Percentiles rank a stretch among this genome's conserved stretches.
phyloP scores from a whole-genome alignment of 768 basidiomycete genomes.

The Pleurotus salmoneostramineus region DNA sequence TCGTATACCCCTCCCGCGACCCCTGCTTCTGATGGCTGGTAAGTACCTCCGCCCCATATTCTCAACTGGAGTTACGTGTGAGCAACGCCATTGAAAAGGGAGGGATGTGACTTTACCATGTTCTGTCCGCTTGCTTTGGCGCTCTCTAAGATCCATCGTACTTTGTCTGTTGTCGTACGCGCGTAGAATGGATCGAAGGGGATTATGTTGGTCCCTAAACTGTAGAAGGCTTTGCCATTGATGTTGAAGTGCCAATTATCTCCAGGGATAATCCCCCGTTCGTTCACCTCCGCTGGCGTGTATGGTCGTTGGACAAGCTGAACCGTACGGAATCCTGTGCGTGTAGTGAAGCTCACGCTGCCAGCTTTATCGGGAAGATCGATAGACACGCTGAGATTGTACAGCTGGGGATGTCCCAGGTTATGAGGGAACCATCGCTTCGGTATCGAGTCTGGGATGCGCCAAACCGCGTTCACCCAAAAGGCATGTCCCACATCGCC shows the following conservation, averaged over 20 bases:
- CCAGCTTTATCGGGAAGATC: slow-evolving; percentile 16
- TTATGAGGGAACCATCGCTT: slow-evolving; percentile 54
- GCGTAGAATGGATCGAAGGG: slow-evolving; percentile 61
- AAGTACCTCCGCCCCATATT: slow-evolving; percentile 57
- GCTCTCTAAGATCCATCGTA: slow-evolving; percentile 54
- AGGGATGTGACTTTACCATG: slow-evolving; percentile 34
- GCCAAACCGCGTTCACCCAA: slow-evolving; percentile 41
- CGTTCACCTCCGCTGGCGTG: slow-evolving; percentile 34
- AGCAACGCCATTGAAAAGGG: background rate
- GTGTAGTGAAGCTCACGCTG: slow-evolving; percentile 33
- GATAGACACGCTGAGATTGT: slow-evolving; percentile 44
- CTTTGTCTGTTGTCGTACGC: slow-evolving; percentile 42
- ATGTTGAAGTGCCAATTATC: slow-evolving; percentile 61
- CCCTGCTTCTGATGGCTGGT: slow-evolving; percentile 38
- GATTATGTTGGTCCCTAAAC: slow-evolving; percentile 53
- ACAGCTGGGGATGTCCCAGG: slow-evolving; percentile 51
- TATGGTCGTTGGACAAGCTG: slow-evolving; percentile 47
- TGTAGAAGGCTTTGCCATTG: slow-evolving; percentile 54
- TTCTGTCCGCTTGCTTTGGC: slow-evolving; percentile 53
- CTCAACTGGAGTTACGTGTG: slow-evolving; percentile 33
- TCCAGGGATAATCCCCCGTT: slow-evolving; percentile 51
- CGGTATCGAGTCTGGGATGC: slow-evolving; percentile 39
- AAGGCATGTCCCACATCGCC: slow-evolving; percentile 22
- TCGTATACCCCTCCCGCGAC: slow-evolving; percentile 45
- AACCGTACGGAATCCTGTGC: slow-evolving; percentile 59